Evolutionary conservation across 2,329 filamentous ascomycete genomes (phyloP), one percentile per base, ranked within the genome.

Genomic region (Penicillium nordicum): DNA sequence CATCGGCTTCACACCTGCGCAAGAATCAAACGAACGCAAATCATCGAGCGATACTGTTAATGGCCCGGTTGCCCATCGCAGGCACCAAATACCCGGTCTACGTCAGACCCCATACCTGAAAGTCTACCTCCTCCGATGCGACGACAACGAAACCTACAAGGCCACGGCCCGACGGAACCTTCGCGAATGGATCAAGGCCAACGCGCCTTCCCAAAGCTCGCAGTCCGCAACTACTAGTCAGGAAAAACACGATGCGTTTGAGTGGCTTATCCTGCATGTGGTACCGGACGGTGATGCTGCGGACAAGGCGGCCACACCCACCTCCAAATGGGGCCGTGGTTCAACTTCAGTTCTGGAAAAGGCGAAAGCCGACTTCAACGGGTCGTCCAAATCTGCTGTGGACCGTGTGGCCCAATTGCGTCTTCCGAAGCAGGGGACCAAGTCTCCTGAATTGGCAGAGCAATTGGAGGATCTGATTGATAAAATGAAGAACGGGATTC

Each of bases 91-190:
- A 52, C 94, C 94, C 1, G 95, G 94, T 4, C 78, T 99, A 54
- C 88, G 93, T 38, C 89, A 90, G 60, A 97, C 93, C 0, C 92
- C 95, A 0, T 99, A 99, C 72, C 80, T 99, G 57, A 97, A 96
- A 72, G 78, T 99, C 7, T 88, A 92, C 55, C 78, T 99, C 2
- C 82, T 99, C 51, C 85, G 92, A 68, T 97, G 94, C 76, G 94
- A 97, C 76, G 94, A 99, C 71, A 96, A 92, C 68, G 95, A 99
- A 46, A 86, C 86, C 9, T 99, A 99, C 80, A 97, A 96, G 74
- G 79, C 84, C 1, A 85, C 85, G 12, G 87, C 90, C 7, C 84
- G 92, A 49, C 86, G 89, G 67, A 85, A 90, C 63, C 81, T 99
- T 36, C 85, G 90, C 49, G 92, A 97, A 63, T 99, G 94, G 94